A percentile compares a stretch with the other conserved stretches of the same genome.
Evolutionary conservation across 2,329 filamentous ascomycete species (phyloP).

Genomic region (Calonectria hongkongensis): DNA sequence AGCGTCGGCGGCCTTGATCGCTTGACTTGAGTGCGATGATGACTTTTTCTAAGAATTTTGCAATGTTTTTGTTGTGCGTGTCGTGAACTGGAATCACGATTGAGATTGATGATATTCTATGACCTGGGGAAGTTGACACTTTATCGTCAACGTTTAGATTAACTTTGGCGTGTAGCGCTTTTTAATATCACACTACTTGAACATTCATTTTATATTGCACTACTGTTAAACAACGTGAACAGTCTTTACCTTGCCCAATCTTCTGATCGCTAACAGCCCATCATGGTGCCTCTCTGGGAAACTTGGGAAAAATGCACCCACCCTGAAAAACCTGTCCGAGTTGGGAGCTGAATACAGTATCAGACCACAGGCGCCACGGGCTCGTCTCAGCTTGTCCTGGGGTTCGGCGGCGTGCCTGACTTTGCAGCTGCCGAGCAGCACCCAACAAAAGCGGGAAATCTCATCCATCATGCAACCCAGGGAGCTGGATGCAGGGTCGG

Average conservation of each 20-base stretch:
- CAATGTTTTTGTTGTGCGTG: neutral
- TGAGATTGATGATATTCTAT: no score
- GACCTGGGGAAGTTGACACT: no score
- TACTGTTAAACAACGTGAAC: neutral
- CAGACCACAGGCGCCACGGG: slow-evolving; percentile 7
- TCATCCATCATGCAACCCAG: slow-evolving; percentile 7
- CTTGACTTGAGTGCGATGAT: neutral
- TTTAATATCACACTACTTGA: no score
- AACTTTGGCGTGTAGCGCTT: no score
- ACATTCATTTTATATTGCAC: no score
- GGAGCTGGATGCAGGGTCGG: neutral
- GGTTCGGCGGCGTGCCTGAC: slow-evolving; percentile 5
- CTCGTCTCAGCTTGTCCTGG: slow-evolving; percentile 3
- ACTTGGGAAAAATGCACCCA: slow-evolving; percentile 1
- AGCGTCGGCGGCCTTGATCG: neutral
- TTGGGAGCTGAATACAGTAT: slow-evolving; percentile 6
- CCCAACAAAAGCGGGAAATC: slow-evolving; percentile 3
- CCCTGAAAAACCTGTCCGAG: slow-evolving; percentile 5
- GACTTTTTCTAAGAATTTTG: no score
- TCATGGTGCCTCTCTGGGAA: slow-evolving; percentile 16
- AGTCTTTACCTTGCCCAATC: neutral
- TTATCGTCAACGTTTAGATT: no score
- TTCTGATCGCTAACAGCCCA: neutral
- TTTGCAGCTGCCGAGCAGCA: slow-evolving; percentile 20
- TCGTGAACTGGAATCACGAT: neutral